Percentiles rank a stretch among this genome's conserved stretches.
These are phyloP conservation scores for Chytridium lagenaria DNA, from an alignment of 371 early-diverging fungal species.

Conservation along the genomic window DNA sequence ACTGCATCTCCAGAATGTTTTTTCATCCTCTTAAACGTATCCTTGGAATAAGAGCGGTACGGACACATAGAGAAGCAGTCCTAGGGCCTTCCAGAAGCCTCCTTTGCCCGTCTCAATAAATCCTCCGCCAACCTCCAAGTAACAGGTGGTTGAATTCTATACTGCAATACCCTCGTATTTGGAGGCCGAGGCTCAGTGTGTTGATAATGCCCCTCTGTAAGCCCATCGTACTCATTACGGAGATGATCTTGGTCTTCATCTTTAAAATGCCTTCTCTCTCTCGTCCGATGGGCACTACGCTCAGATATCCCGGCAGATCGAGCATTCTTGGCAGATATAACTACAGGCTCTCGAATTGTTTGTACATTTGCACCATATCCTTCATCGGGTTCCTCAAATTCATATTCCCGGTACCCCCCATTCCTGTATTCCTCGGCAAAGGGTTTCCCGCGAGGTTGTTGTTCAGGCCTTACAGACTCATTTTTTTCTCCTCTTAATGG, in stretches of 20 bases:
- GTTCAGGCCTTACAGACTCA: neutral
- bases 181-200: neutral
- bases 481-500: constrained; percentile 17
- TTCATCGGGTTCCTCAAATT: neutral
- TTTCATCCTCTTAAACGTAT: no score
- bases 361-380: neutral
- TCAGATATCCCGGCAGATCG: constrained; percentile 3
- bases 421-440: neutral
- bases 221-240: neutral
- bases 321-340: neutral
- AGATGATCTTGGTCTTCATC: neutral
- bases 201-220: neutral
- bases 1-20: no score
- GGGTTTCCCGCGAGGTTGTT: neutral
- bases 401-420: neutral
- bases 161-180: constrained; percentile 4
- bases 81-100: neutral
- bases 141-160: constrained; percentile 18
- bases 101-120: constrained; percentile 22
- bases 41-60: neutral
- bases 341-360: neutral
- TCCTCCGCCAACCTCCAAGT: constrained; percentile 30
- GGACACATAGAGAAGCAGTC: neutral
- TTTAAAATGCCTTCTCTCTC: neutral
- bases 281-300: neutral